These are phyloP conservation scores for Cunninghamia lanceolata DNA, from an alignment of 75 land plant genomes.

Conservation along the genomic window DNA sequence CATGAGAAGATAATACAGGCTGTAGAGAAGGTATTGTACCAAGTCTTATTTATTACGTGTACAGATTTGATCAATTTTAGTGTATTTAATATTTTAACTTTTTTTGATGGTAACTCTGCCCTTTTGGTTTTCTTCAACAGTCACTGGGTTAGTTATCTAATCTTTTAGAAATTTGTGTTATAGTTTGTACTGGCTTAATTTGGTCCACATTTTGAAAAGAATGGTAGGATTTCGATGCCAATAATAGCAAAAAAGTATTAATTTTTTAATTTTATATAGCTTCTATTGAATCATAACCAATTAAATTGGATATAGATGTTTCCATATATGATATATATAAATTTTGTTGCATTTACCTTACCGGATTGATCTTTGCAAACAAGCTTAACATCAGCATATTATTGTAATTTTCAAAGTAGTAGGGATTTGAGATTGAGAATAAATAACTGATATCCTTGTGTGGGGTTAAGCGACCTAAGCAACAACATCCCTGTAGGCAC, in stretches of 20 bases:
- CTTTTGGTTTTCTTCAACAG: neutral
- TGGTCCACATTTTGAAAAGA: neutral
- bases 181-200: neutral
- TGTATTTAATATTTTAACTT: neutral
- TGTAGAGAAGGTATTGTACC: constrained; percentile 63
- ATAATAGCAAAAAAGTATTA: neutral
- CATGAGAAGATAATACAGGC: constrained; percentile 55
- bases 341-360: neutral
- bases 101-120: neutral
- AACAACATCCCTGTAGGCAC: neutral
- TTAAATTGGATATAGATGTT: neutral
- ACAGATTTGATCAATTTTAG: neutral
- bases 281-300: neutral
- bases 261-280: neutral
- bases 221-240: neutral
- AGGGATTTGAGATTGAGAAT: neutral
- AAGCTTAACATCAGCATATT: neutral
- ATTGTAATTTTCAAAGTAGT: neutral
- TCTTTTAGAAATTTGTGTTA: neutral
- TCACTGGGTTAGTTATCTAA: neutral
- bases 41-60: neutral
- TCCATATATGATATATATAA: neutral
- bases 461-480: neutral
- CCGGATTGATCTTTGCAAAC: neutral
- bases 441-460: neutral